These are phyloP conservation scores for Coprinopsis strossmayeri DNA, from an alignment of 768 basidiomycete species.

Conservation along the genomic window DNA sequence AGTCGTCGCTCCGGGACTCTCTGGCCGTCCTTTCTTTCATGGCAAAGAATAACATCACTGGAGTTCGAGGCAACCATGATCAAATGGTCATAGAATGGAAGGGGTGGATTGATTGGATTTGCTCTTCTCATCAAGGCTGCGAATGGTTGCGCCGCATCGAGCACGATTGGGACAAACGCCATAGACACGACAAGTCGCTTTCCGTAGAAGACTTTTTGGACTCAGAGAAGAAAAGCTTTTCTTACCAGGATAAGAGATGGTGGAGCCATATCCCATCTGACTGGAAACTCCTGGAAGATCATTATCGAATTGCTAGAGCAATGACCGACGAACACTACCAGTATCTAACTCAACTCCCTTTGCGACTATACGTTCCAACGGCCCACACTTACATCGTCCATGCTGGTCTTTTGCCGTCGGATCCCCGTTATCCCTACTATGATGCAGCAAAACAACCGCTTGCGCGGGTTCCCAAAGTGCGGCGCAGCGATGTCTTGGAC, in stretches of 20 bases:
- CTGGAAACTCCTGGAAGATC: slow-evolving; percentile 72
- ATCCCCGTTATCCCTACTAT: slow-evolving; percentile 46
- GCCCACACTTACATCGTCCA: slow-evolving; percentile 78
- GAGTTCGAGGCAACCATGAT: slow-evolving; percentile 94
- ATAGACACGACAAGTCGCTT: slow-evolving; percentile 6
- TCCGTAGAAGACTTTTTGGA: slow-evolving; percentile 10
- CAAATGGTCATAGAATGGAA: slow-evolving; percentile 89
- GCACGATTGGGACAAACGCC: slow-evolving; percentile 32
- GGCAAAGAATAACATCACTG: slow-evolving; percentile 54
- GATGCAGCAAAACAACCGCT: slow-evolving; percentile 62
- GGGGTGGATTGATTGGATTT: slow-evolving; percentile 79
- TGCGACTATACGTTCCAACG: slow-evolving; percentile 66
- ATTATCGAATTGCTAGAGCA: slow-evolving; percentile 67
- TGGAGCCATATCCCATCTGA: slow-evolving; percentile 49
- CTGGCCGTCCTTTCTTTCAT: slow-evolving; percentile 60
- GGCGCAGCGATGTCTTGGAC: neutral
- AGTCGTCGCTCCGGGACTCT: slow-evolving; percentile 56
- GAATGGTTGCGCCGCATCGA: slow-evolving; percentile 55
- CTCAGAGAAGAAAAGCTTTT: neutral
- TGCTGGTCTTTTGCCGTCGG: slow-evolving; percentile 71
- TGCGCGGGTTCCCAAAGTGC: slow-evolving; percentile 44
- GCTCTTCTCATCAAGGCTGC: slow-evolving; percentile 32
- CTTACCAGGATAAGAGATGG: slow-evolving; percentile 29
- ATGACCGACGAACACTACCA: slow-evolving; percentile 56
- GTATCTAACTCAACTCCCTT: slow-evolving; percentile 74